phyloP scores from a whole-genome alignment of 2,329 filamentous ascomycete species.

The Sarocladium strictum region DNA sequence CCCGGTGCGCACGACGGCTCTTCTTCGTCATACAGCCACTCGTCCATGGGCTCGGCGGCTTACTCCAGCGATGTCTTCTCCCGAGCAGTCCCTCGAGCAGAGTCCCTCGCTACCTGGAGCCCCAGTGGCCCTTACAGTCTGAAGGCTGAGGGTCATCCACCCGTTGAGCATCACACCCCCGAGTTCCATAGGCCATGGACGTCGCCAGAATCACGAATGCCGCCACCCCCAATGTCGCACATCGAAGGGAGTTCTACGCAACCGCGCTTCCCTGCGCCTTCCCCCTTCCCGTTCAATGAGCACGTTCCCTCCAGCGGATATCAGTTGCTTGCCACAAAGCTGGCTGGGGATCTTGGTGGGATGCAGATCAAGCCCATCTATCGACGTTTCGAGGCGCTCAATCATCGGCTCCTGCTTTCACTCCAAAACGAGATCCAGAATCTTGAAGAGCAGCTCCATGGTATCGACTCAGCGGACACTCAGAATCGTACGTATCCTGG shows the following conservation, averaged over 20 bases:
- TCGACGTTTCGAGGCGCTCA: constrained; percentile 73
- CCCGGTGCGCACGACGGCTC: background rate
- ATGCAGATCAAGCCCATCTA: constrained; percentile 57
- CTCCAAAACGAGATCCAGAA: constrained; percentile 81
- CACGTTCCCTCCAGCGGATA: constrained; percentile 51
- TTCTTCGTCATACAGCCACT: background rate
- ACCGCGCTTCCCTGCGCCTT: background rate
- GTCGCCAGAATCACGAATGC: background rate
- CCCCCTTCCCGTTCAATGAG: constrained; percentile 20
- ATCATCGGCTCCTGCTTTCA: constrained; percentile 75
- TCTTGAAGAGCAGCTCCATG: constrained; percentile 70
- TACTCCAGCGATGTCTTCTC: constrained; percentile 4
- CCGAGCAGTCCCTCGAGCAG: background rate
- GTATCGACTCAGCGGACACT: constrained; percentile 57
- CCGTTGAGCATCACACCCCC: background rate
- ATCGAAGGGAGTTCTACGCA: background rate
- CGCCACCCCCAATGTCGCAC: constrained; percentile 8
- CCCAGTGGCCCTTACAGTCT: background rate
- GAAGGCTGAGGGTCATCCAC: background rate
- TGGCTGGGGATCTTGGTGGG: constrained; percentile 27
- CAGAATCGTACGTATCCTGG: constrained; percentile 33
- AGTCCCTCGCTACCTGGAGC: constrained; percentile 1
- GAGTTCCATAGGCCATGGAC: constrained; percentile 2
- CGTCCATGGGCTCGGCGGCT: background rate
- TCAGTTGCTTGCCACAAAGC: constrained; percentile 52